Evolutionary conservation across 169 alveolate genomes (phyloP), one percentile per base, ranked within the genome.

Genomic region (Eimeria sp.): DNA sequence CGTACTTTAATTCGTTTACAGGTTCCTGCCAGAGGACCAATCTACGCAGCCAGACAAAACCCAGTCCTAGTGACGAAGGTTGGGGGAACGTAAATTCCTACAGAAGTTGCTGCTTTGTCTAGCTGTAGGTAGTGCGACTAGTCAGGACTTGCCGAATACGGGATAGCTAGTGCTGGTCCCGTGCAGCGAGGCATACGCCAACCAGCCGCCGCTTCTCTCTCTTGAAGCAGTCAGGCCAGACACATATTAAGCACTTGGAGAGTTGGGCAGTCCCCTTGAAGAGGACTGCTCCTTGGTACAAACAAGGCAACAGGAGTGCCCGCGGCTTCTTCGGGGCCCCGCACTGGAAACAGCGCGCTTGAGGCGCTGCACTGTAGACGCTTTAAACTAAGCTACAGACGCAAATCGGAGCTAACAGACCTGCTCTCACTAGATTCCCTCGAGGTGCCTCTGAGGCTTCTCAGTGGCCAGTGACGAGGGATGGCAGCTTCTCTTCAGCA

Each of bases 401-500:
- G 76, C 27, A 82, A 52, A 30, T 54, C 43, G 11, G 68, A 56
- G 54, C 54, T 52, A 18, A 56, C 90, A 58, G 54, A 58, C 90
- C 68, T 52, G 90, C 74, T 16, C 30, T 18, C 74, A 56, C 90
- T 30, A 52, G 52, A 11, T 46, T 1, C 46, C 52, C 37, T 30
- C 20, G 30, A 6, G 54, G 56, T 54, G 33, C 90, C 52, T 56
- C 33, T 33, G 49, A n/a, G n/a, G 64, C 20, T 56, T 85, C 62
- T 85, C 80, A 85, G 80, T 20, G 66, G 18, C 68, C 93, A 25
- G 80, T 30, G 33, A 43, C 82, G 4, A 60, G 68, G 56, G 82
- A 62, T 27, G 93, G 93, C 82, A 62, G 62, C 80, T 64, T 60
- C 64, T 85, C 93, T 25, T 85, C 93, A n/a, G 64, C 93, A 85